Evolutionary conservation across 2,329 filamentous ascomycete genomes (phyloP), one percentile per base, ranked within the genome.

Genomic region (Alternaria arborescens): DNA sequence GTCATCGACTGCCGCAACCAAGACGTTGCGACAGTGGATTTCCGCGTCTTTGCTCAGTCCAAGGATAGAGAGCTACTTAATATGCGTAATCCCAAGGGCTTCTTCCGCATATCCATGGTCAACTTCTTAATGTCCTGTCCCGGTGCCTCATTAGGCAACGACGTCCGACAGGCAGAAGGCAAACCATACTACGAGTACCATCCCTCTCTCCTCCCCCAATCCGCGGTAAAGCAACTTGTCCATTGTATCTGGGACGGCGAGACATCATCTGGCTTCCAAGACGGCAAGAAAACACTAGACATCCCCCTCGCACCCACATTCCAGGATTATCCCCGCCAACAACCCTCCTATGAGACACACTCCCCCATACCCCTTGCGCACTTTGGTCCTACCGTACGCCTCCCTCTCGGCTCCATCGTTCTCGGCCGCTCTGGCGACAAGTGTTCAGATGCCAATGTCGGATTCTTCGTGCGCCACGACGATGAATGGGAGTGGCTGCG

Each of bases 11-110:
- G 81, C 0, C 67, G 70, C 4, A 81, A 80, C 18, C 83, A 85
- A 32, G 79, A 81, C 28, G 78, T 79, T 1, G 83, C 83, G 0
- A 86, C 84, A 0, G 83, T 85, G 0, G 82, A 83, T 43, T 78
- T 85, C 48, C 69, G 82, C 22, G 75, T 83, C 0, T 77, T 76
- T 41, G 82, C 69, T 41, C 82, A 88, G 65, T 82, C 84, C 3
- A 73, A 69, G 1, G 71, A 79, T 10, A 77, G 79, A 28, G 72
- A 71, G 80, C 5, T 78, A 81, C 26, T 74, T 41, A 65, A 67
- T 80, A 83, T 70, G 80, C 83, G 58, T 63, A 76, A 46, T 36
- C 65, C 70, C 8, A 58, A 69, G 5, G 79, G 75, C 28, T 83
- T 84, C 68, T 75, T 80, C 55, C 71, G 77, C 32, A 76, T 78